Percentiles rank a stretch among this genome's conserved stretches.
These are phyloP conservation scores for Nemania diffusa DNA, from an alignment of 2,329 filamentous ascomycete species.

Conservation along the genomic window DNA sequence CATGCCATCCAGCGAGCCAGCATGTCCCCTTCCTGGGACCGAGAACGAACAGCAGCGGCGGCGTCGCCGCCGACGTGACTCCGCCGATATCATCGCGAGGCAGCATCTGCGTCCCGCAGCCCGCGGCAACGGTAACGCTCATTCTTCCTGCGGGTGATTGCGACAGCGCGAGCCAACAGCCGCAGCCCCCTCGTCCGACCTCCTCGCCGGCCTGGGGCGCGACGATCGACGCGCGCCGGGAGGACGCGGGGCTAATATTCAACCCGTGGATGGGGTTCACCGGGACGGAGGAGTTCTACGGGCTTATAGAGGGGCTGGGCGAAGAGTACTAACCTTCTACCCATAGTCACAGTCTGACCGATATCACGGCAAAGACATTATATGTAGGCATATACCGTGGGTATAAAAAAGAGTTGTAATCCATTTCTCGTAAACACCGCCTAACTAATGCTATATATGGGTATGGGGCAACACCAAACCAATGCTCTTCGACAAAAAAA, in stretches of 20 bases:
- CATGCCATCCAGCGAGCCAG: background rate
- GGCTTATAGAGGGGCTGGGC: conserved; percentile 35
- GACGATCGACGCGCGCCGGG: conserved; percentile 40
- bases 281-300: conserved; percentile 44
- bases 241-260: conserved; percentile 45
- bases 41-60: background rate
- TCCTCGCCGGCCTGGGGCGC: conserved; percentile 19
- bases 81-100: too few relatives aligned
- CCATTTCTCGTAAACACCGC: conserved; percentile 8
- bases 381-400: background rate
- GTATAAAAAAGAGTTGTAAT: background rate
- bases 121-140: background rate
- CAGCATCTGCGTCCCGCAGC: too few relatives aligned
- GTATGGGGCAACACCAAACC: conserved; percentile 6
- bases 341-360: background rate
- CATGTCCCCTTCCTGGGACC: background rate
- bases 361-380: background rate
- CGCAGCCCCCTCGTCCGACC: background rate
- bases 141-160: background rate
- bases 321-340: conserved; percentile 41
- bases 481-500: background rate
- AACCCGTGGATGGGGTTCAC: conserved; percentile 47
- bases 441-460: conserved; percentile 19
- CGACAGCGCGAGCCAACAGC: background rate
- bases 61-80: too few relatives aligned